phyloP scores from a whole-genome alignment of 352 stramenopile genomes.

The Pythium phragmiticola region DNA sequence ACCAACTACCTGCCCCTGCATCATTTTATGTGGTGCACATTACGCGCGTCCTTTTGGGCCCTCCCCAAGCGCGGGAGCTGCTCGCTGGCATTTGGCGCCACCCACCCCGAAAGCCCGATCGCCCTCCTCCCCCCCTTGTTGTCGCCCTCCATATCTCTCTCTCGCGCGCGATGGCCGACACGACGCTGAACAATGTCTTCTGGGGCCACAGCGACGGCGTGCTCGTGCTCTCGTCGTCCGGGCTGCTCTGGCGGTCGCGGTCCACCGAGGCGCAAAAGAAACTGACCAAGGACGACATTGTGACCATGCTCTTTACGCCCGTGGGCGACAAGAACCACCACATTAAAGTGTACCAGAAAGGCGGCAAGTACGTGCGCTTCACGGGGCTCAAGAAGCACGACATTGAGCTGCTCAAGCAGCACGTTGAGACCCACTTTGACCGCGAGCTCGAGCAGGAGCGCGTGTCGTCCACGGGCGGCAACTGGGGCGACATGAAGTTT shows the following conservation, averaged over 20 bases:
- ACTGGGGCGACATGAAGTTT: conserved; percentile 95
- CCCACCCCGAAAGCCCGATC: neutral
- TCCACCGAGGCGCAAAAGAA: conserved; percentile 86
- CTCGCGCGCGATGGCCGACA: conserved; percentile 46
- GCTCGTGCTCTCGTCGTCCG: conserved; percentile 69
- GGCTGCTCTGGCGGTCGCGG: conserved; percentile 72
- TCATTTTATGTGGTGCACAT: conserved; percentile 4
- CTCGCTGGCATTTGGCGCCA: conserved; percentile 20
- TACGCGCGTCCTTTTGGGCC: neutral
- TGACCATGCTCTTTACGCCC: conserved; percentile 82
- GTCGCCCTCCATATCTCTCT: neutral
- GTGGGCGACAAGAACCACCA: conserved; percentile 81
- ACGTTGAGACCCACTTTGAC: conserved; percentile 85
- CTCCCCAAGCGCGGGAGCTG: conserved; percentile 13
- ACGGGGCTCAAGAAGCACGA: conserved; percentile 70
- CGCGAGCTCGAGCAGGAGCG: conserved; percentile 90
- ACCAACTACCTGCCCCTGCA: neutral
- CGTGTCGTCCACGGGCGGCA: conserved; percentile 85
- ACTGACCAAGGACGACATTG: conserved; percentile 81
- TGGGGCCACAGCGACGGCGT: conserved; percentile 85
- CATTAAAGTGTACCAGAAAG: conserved; percentile 85
- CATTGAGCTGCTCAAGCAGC: conserved; percentile 54
- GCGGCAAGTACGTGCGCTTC: conserved; percentile 85
- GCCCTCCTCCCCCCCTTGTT: neutral
- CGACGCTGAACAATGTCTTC: conserved; percentile 85